These are phyloP conservation scores for Juglanconis juglandina DNA, from an alignment of 2,329 filamentous ascomycete genomes.

Conservation along the genomic window DNA sequence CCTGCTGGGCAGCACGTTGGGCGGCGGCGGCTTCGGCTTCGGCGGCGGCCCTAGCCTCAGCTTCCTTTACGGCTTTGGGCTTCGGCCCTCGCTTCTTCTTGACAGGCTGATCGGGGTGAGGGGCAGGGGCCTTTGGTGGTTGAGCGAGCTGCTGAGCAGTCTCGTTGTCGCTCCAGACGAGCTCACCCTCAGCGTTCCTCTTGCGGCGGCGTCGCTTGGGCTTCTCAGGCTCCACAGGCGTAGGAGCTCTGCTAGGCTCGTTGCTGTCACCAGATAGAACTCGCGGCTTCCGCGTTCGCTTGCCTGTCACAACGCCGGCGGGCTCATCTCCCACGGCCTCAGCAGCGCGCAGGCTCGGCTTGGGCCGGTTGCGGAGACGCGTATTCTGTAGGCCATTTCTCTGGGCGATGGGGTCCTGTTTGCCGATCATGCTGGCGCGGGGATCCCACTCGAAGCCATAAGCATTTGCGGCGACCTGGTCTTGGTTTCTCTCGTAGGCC, in stretches of 20 bases:
- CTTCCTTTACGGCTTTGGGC: constrained; percentile 16
- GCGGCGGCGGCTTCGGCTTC: constrained; percentile 9
- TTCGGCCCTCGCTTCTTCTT: constrained; percentile 15
- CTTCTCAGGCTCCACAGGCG: constrained; percentile 33
- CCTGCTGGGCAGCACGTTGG: not conserved
- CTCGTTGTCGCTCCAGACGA: constrained; percentile 14
- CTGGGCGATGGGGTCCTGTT: constrained; percentile 57
- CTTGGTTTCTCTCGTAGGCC: constrained; percentile 46
- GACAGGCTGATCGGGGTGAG: constrained; percentile 6
- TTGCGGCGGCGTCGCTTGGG: constrained; percentile 15
- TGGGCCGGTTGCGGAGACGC: constrained; percentile 54
- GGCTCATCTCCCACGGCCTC: constrained; percentile 43
- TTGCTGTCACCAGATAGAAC: constrained; percentile 50
- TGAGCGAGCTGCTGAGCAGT: not conserved
- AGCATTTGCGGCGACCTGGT: constrained; percentile 55
- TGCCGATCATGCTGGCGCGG: constrained; percentile 54
- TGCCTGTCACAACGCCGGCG: constrained; percentile 43
- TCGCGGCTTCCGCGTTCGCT: constrained; percentile 52
- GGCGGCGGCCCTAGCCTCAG: constrained; percentile 14
- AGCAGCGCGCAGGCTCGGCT: constrained; percentile 56
- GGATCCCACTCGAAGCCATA: constrained; percentile 62
- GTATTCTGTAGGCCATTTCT: constrained; percentile 53
- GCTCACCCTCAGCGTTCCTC: constrained; percentile 12
- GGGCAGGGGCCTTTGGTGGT: constrained; percentile 14
- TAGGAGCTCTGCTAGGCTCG: constrained; percentile 49